Evolutionary conservation across 2,329 filamentous ascomycete genomes (phyloP).

Genomic region (Colletotrichum sp.): DNA sequence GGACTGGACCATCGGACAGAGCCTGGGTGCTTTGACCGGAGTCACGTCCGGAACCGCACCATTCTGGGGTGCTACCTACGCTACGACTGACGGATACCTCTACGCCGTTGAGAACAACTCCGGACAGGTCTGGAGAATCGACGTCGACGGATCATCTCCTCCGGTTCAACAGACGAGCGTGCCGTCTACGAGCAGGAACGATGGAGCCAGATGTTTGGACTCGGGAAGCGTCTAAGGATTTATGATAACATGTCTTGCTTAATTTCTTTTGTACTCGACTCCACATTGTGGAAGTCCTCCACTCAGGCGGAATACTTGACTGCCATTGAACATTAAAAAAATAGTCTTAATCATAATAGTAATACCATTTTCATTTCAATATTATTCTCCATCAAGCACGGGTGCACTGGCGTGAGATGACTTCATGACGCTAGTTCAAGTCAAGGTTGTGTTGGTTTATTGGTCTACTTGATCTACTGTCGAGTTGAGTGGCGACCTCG

Average conservation of each 20-base stretch:
- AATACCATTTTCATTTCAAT: neutral
- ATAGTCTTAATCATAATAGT: neutral
- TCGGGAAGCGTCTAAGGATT: neutral
- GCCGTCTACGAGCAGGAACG: neutral
- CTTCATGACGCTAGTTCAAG: too few relatives aligned
- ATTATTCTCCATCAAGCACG: fast-evolving
- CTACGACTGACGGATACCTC: slow-evolving; percentile 18
- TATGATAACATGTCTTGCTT: neutral
- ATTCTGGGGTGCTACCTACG: slow-evolving; percentile 24
- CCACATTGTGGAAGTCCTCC: neutral
- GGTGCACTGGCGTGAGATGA: too few relatives aligned
- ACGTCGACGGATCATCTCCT: neutral
- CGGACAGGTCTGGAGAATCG: slow-evolving; percentile 27
- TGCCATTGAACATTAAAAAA: neutral
- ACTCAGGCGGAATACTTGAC: neutral
- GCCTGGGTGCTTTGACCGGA: slow-evolving; percentile 17
- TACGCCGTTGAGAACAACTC: slow-evolving; percentile 25
- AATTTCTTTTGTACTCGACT: neutral
- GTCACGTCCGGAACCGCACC: neutral
- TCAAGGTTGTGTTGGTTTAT: too few relatives aligned
- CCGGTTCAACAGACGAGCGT: neutral
- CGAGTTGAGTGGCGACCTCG: neutral
- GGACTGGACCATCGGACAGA: neutral
- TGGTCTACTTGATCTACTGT: neutral
- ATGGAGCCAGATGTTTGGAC: slow-evolving; percentile 19